Evolutionary conservation across 2,329 filamentous ascomycete genomes (phyloP), one percentile per base, ranked within the genome.

Genomic region (Paramyrothecium sp.): DNA sequence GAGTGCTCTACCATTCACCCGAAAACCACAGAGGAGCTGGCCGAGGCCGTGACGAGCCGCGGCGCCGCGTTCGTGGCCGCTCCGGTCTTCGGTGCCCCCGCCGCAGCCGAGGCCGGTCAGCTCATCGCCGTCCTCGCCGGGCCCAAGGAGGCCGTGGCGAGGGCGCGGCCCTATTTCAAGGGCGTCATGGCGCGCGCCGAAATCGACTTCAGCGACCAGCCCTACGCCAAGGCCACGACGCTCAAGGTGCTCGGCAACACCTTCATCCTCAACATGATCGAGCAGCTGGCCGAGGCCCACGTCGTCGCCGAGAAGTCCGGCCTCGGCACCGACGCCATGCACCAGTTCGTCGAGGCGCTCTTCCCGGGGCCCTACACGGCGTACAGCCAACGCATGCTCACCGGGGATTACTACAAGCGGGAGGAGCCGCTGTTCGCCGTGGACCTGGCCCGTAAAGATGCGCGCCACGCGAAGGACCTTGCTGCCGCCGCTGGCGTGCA

Each of bases 1-100:
- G 92, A 97, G 69, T 93, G 89, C 80, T 95, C 91, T 3, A 97
- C 92, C 23, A 85, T 97, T 38, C 90, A 95, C 71, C 92, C 93
- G 0, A 89, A 93, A 56, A 92, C 90, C 3, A 90, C 90, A 1
- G 84, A 90, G 59, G 79, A 79, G 23, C 73, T 91, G 3, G 87
- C 87, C 23, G 78, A 85, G 63, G 78, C 73, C 23, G 76, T 89
- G 58, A 76, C 77, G 13, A 79, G 71, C 2, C 80, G 80, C 22
- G 89, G 89, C 7, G 91, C 83, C 2, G 80, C 87, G 44, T 96
- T 96, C 67, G 85, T 96, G 19, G 89, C 90, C 1, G 81, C 78
- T 5, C 81, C 81, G 19, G 85, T 93, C 4, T 92, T 92, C 66
- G 89, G 89, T 7, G 86, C 87, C 1, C 87, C 89, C 2, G 82